A percentile compares a stretch with the other conserved stretches of the same genome.
These are phyloP conservation scores for Adansonia rubrostipa DNA, from an alignment of 441 rosid genomes.

Conservation along the genomic window DNA sequence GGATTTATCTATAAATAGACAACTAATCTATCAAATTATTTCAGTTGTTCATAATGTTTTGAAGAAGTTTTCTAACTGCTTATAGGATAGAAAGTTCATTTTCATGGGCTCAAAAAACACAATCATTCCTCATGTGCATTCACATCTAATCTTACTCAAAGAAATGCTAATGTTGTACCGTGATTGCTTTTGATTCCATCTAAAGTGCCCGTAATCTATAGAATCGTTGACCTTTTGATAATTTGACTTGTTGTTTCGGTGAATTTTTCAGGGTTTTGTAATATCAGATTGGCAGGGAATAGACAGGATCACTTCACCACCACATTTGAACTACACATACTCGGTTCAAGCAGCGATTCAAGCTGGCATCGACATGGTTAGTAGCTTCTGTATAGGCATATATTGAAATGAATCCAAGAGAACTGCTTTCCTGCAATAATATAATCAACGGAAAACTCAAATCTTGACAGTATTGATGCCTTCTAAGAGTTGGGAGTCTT, in stretches of 20 bases:
- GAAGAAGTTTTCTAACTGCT: neutral
- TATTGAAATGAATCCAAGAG: neutral
- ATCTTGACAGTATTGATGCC: constrained; percentile 2
- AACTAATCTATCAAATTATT: neutral
- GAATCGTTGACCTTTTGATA: constrained; percentile 19
- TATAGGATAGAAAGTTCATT: neutral
- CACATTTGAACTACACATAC: constrained; percentile 59
- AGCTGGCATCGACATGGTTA: constrained; percentile 83
- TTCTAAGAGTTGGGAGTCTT: constrained; percentile 23
- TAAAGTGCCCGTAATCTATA: neutral
- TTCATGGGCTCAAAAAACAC: neutral
- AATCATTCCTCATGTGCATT: neutral
- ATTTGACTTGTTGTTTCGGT: constrained; percentile 23
- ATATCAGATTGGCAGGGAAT: constrained; percentile 82
- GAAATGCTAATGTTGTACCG: neutral
- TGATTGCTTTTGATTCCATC: constrained; percentile 18
- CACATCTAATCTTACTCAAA: neutral
- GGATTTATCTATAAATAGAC: neutral
- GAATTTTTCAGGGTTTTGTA: constrained; percentile 64
- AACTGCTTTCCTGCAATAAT: neutral
- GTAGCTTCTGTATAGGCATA: constrained; percentile 26
- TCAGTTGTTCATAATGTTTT: neutral
- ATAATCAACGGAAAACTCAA: neutral
- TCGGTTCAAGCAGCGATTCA: constrained; percentile 64
- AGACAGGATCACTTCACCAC: constrained; percentile 62